These are phyloP conservation scores for Boletus tylopilopsis DNA, from an alignment of 768 basidiomycete genomes.

Conservation along the genomic window DNA sequence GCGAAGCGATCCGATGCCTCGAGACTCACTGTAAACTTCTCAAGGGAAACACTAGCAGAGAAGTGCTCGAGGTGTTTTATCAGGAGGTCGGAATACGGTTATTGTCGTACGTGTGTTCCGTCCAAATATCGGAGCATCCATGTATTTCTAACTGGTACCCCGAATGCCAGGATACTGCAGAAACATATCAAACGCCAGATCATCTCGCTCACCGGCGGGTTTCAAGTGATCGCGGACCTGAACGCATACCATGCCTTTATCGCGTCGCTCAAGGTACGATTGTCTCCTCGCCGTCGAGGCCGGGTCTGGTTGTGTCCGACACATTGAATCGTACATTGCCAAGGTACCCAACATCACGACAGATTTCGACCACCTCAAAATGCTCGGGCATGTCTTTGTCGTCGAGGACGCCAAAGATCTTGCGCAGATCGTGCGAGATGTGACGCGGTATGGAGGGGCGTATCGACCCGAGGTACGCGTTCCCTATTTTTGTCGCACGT, in stretches of 20 bases:
- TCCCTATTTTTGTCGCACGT: background rate
- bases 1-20: slow-evolving; percentile 85
- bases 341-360: slow-evolving; percentile 76
- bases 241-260: slow-evolving; percentile 93
- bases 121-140: no score
- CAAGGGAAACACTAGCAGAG: slow-evolving; percentile 91
- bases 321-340: background rate
- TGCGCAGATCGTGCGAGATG: slow-evolving; percentile 93
- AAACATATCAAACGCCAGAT: slow-evolving; percentile 98
- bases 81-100: slow-evolving; percentile 93
- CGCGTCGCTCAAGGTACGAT: slow-evolving; percentile 73
- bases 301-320: background rate
- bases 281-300: background rate
- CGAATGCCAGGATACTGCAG: slow-evolving; percentile 64
- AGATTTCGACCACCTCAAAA: slow-evolving; percentile 93
- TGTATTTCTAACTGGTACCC: no score
- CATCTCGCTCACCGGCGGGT: slow-evolving; percentile 89
- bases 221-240: slow-evolving; percentile 93
- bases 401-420: slow-evolving; percentile 95
- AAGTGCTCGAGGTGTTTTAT: slow-evolving; percentile 96
- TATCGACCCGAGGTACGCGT: slow-evolving; percentile 85
- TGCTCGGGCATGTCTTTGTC: slow-evolving; percentile 95
- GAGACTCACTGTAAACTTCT: slow-evolving; percentile 89
- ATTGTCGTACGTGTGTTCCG: slow-evolving; percentile 54
- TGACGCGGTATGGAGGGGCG: slow-evolving; percentile 91